A percentile compares a stretch with the other conserved stretches of the same genome.
Evolutionary conservation across 2,329 filamentous ascomycete genomes (phyloP).

Genomic region (Xylaria sp.): DNA sequence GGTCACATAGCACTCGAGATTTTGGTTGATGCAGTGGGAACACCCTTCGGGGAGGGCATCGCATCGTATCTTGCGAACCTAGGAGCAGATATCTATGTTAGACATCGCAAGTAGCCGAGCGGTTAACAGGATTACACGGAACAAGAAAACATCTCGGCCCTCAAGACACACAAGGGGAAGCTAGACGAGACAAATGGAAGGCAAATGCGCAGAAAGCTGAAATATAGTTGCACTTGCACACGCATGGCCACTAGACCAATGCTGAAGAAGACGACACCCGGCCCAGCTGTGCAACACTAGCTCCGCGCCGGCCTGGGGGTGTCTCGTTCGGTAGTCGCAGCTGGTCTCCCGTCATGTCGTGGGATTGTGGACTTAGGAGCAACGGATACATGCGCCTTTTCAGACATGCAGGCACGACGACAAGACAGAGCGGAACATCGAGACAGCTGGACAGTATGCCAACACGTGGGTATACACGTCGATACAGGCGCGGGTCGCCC

Average conservation of each 20-base stretch:
- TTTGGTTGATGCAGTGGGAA: constrained; percentile 81
- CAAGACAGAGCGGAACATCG: neutral
- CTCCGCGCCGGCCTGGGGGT: constrained; percentile 5
- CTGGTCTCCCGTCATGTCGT: neutral
- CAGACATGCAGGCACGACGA: neutral
- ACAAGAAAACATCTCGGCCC: neutral
- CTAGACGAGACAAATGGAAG: constrained; percentile 18
- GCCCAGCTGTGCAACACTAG: constrained; percentile 22
- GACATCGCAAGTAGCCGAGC: constrained; percentile 28
- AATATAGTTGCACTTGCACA: constrained; percentile 33
- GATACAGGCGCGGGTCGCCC: neutral
- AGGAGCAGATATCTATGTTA: constrained; percentile 35
- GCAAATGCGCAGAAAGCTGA: constrained; percentile 22
- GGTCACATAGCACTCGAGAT: constrained; percentile 83
- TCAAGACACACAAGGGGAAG: constrained; percentile 17
- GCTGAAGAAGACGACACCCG: constrained; percentile 1
- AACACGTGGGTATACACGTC: constrained; percentile 1
- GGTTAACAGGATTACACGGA: neutral
- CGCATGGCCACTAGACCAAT: constrained; percentile 16
- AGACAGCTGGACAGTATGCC: neutral
- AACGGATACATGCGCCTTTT: constrained; percentile 7
- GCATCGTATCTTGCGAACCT: constrained; percentile 87
- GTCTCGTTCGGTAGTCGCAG: constrained; percentile 6
- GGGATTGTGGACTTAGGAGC: constrained; percentile 4
- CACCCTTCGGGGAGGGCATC: constrained; percentile 84